Evolutionary conservation across 1,284 basidiomycete genomes (phyloP).

Genomic region (Trametes versicolor): DNA sequence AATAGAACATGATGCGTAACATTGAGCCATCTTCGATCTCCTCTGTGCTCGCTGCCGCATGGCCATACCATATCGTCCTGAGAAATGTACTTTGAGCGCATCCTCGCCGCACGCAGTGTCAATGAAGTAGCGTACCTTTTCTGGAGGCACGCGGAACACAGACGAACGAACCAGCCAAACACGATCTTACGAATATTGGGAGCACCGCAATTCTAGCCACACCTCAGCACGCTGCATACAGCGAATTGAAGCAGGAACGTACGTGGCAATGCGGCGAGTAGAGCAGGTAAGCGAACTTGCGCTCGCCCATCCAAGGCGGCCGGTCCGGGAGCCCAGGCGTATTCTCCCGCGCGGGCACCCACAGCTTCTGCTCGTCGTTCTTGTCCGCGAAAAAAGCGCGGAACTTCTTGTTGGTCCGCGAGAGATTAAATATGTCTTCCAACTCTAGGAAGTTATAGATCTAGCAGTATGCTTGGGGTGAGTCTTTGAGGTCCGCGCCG

Average conservation of each 20-base stretch:
- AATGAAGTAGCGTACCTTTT: background rate
- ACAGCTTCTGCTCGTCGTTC: background rate
- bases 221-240: background rate
- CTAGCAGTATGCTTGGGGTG: background rate
- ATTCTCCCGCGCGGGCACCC: constrained; percentile 9
- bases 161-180: background rate
- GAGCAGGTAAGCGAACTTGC: constrained; percentile 10
- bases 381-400: background rate
- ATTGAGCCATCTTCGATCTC: background rate
- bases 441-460: constrained; percentile 1
- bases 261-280: constrained; percentile 17
- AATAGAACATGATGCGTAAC: too few relatives aligned
- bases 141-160: background rate
- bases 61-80: background rate
- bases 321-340: background rate
- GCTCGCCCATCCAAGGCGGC: constrained; percentile 18
- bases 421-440: constrained; percentile 39
- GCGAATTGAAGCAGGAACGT: background rate
- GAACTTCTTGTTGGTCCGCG: constrained; percentile 16
- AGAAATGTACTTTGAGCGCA: too few relatives aligned
- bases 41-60: background rate
- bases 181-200: background rate
- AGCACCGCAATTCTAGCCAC: background rate
- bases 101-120: background rate
- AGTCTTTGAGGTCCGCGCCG: background rate